These are phyloP conservation scores for Inosperma sp. DNA, from an alignment of 768 basidiomycete genomes.

Conservation along the genomic window DNA sequence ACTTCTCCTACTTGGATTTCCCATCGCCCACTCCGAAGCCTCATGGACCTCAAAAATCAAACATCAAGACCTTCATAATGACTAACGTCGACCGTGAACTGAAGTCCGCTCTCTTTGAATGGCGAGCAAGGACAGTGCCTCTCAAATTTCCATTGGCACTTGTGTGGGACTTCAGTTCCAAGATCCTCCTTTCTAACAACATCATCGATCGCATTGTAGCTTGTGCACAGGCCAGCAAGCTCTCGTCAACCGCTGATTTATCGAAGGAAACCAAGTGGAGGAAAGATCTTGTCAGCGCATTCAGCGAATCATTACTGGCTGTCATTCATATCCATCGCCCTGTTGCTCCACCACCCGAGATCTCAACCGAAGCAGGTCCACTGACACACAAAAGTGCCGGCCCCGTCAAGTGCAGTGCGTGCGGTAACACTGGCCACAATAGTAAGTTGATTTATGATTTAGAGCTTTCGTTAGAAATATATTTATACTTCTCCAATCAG, in stretches of 20 bases:
- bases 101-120: not conserved
- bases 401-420: no score
- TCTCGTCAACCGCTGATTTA: not conserved
- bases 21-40: no score
- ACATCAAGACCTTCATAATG: not conserved
- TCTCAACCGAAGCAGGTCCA: not conserved
- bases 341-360: not conserved
- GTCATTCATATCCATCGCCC: not conserved
- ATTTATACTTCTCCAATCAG: no score
- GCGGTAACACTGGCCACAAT: no score
- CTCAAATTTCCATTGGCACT: not conserved
- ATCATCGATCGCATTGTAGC: not conserved
- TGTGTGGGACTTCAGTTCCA: not conserved
- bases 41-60: no score
- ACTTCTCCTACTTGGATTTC: not conserved
- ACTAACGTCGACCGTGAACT: not conserved
- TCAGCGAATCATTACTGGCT: not conserved
- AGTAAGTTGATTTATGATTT: no score
- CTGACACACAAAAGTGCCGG: not conserved
- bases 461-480: no score
- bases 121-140: not conserved
- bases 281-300: not conserved
- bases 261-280: constrained; percentile 4
- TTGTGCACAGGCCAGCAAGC: not conserved
- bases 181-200: not conserved